Evolutionary conservation across 164 flowering plant species (phyloP), one percentile per base, ranked within the genome.

Genomic region (Umbellularia californica): DNA sequence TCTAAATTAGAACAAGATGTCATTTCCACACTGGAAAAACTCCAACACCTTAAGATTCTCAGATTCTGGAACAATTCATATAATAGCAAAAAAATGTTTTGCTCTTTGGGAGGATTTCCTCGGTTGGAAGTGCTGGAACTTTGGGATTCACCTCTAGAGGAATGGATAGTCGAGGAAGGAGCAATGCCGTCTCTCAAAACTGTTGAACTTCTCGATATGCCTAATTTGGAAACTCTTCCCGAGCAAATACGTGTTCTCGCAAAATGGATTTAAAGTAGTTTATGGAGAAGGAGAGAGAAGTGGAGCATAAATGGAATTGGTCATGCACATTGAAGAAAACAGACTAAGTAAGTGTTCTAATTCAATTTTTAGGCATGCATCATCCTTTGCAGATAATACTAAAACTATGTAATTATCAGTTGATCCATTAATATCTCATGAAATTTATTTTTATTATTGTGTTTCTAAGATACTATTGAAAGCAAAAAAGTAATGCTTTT

Each of bases 131-230:
- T 2, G 15, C 14, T 64, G 28, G 1, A 13, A 2, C 28, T 64
- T 1, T 0, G 0, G 0, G 7, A 64, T 28, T 64, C 1, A 10
- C 14, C 4, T 3, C 10, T 64, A 13, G 28, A 24, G 67, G 67
- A 22, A 28, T 64, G 28, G 67, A 64, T 13, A 64, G 67, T 64
- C 2, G 67, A 22, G 28, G 28, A 64, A 64, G 67, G 67, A 64
- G 67, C 30, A 13, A 23, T 64, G 67, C 24, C 67, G 4, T 23
- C 28, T 64, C 67, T 64, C 22, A 12, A 12, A 24, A 25, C 1
- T 3, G 28, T 64, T 0, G 3, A 25, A 9, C 2, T 64, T 4
- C 0, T 0, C 0, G 0, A 3, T 0, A 23, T 13, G 28, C 12
- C 5, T 12, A 11, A 22, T 20, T 64, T 64, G 30, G 3, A 64